Evolutionary conservation across 1,139 yeast genomes (phyloP), one percentile per base, ranked within the genome.

Genomic region (Arxiozyma heterogenica): DNA sequence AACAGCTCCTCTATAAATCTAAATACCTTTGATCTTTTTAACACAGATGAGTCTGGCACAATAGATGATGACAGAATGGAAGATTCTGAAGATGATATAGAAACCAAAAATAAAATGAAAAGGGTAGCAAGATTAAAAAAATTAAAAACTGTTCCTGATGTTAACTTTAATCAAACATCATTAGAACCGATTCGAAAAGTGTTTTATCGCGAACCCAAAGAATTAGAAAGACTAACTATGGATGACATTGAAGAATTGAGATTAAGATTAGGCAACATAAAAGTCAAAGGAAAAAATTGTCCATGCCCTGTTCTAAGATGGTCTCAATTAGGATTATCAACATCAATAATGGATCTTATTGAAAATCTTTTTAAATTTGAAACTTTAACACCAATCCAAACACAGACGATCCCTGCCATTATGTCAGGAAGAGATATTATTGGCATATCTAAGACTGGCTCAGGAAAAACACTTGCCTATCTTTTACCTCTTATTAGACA

Each of bases 381-480:
- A 5, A 50, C 55, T 7, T 62, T 98, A 0, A 87, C 97, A 0
- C 81, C 97, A 0, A 89, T 94, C 55, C 99, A 94, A 68, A 77
- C 91, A 0, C 97, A 91, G 65, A 91, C 97, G 0, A 75, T 91
- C 20, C 98, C 99, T 0, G 86, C 91, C 0, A 81, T 90, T 20
- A 85, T 93, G 93, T 76, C 85, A 5, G 98, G 98, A 0, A 71
- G 87, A 54, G 98, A 94, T 72, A 81, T 93, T 4, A 85, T 94
- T 52, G 98, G 96, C 7, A 86, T 93, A 39, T 98, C 98, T 0
- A 89, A 90, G 61, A 93, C 99, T 0, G 98, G 99, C 0, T 88
- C 97, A 2, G 98, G 98, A 1, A 93, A 93, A 66, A 94, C 98
- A 0, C 76, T 93, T 63, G 86, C 97, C 1, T 94, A 88, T 69